Evolutionary conservation across 129 eudicot species (phyloP), one percentile per base, ranked within the genome.

Genomic region (Solidago caesia): DNA sequence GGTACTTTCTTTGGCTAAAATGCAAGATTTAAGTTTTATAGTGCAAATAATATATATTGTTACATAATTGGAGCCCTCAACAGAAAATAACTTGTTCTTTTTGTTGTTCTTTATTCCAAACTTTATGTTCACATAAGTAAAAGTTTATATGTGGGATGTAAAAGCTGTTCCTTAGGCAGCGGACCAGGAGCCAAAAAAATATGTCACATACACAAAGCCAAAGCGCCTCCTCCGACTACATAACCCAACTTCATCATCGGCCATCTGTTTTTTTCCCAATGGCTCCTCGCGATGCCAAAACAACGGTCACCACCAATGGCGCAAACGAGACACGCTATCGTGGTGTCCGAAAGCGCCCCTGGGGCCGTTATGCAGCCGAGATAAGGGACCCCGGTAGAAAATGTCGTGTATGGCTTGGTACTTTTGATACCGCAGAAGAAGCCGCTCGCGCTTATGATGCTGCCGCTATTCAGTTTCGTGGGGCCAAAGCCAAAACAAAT

Each of bases 401-500:
- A 26, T 69, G 53, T 14, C 68, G 81, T 3, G 81, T 77, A 5
- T 77, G 81, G 81, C 11, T 77, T 0, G 81, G 81, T 3, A 77
- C 81, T 7, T 77, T 77, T 9, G 86, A 82, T 49, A 64, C 82
- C 1, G 72, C 82, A 9, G 82, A 78, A 14, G 80, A 68, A 57
- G 80, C 84, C 26, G 84, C 84, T 27, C 81, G 81, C 4, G 81
- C 77, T 7, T 81, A 81, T 52, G 84, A 81, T 25, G 4, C 82
- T 0, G 88, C 88, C 26, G 88, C 88, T 1, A 68, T 82, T 1
- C 71, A 73, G 15, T 77, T 84, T 21, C 85, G 88, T 10, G 88
- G 88, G 2, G 45, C 44, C 10, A 84, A 46, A 9, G 51, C 51
- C 1, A 46, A 9, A 46, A 46, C 51, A 5, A 46, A 46, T 9